These are phyloP conservation scores for Colletotrichum cuscutae DNA, from an alignment of 2,329 filamentous ascomycete species.

Conservation along the genomic window DNA sequence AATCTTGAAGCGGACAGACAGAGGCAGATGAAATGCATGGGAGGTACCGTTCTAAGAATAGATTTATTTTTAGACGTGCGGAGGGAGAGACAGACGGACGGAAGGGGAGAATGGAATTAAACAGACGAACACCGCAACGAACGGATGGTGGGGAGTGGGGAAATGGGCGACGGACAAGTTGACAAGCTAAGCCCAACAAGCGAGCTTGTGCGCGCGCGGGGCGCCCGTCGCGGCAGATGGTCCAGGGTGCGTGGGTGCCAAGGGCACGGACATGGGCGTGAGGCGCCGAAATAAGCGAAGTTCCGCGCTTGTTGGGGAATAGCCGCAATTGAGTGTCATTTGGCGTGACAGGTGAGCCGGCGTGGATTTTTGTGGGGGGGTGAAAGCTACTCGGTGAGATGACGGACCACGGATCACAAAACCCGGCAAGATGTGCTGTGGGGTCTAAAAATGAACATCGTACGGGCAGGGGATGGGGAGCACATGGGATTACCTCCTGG, in stretches of 20 bases:
- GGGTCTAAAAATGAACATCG: constrained; percentile 30
- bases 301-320: neutral
- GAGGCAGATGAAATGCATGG: neutral
- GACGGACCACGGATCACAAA: neutral
- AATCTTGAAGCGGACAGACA: neutral
- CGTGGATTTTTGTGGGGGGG: neutral
- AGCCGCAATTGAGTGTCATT: neutral
- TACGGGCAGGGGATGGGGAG: neutral
- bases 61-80: constrained; percentile 18
- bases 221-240: constrained; percentile 20
- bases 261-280: neutral
- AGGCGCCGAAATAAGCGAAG: neutral
- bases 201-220: neutral
- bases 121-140: neutral
- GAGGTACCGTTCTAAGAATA: constrained; percentile 20
- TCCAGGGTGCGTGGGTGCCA: neutral
- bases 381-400: neutral
- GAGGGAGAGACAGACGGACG: neutral
- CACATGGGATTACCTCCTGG: neutral
- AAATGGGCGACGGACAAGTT: neutral
- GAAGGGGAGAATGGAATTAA: neutral
- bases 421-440: neutral
- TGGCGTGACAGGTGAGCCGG: constrained; percentile 2
- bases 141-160: constrained; percentile 2
- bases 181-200: neutral